phyloP scores from a whole-genome alignment of 345 rosid genomes.

The Eucalyptus tenuipes region DNA sequence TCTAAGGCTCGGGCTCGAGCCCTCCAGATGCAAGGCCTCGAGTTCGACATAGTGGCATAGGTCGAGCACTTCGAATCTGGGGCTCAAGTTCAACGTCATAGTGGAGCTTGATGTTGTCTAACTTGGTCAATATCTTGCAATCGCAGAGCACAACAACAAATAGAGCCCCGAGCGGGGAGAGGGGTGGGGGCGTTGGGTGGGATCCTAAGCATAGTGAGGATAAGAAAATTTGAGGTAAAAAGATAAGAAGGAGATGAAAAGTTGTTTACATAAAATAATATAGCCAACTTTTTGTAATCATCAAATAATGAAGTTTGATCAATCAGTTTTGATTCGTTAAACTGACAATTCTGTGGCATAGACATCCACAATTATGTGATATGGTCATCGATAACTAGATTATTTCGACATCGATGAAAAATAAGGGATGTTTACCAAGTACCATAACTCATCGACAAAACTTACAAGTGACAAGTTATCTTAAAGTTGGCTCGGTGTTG shows the following conservation, averaged over 20 bases:
- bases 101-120: neutral
- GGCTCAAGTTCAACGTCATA: neutral
- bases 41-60: neutral
- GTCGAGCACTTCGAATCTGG: neutral
- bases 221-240: too few species aligned
- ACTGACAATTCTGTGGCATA: neutral
- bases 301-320: neutral
- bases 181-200: too few species aligned
- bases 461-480: neutral
- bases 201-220: too few species aligned
- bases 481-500: neutral
- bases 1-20: constrained; percentile 6
- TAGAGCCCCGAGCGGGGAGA: neutral
- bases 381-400: neutral
- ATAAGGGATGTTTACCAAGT: neutral
- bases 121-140: neutral
- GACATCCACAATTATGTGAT: neutral
- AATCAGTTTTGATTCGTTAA: neutral
- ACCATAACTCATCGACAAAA: neutral
- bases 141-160: neutral
- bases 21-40: neutral
- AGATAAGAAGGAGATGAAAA: too few species aligned
- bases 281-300: too few species aligned
- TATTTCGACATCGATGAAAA: neutral
- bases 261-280: too few species aligned